These are phyloP conservation scores for Globisporangium cederbergense DNA, from an alignment of 352 stramenopile species.

Conservation along the genomic window DNA sequence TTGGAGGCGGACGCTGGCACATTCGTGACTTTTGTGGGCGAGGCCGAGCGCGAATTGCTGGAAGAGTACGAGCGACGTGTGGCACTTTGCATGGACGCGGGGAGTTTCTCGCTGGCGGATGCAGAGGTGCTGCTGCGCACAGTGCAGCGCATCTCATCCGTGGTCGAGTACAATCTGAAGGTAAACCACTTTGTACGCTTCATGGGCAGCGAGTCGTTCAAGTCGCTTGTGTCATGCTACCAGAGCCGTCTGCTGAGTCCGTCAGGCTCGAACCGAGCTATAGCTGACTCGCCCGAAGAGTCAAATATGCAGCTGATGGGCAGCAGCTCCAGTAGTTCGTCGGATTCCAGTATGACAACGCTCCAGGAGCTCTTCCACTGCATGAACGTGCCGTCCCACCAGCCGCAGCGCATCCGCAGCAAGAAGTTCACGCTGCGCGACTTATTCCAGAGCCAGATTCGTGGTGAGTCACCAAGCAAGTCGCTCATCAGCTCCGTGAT, in stretches of 20 bases:
- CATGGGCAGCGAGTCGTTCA: constrained; percentile 80
- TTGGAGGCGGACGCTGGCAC: constrained; percentile 46
- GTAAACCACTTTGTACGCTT: constrained; percentile 88
- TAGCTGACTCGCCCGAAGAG: constrained; percentile 23
- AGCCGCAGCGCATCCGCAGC: constrained; percentile 66
- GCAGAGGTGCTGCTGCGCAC: constrained; percentile 56
- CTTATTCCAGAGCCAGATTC: constrained; percentile 61
- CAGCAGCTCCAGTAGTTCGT: constrained; percentile 37
- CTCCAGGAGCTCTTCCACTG: constrained; percentile 86
- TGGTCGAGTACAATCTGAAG: constrained; percentile 75
- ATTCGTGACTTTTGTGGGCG: constrained; percentile 65
- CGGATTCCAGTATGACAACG: constrained; percentile 77
- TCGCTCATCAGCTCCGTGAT: constrained; percentile 72
- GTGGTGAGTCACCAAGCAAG: constrained; percentile 52
- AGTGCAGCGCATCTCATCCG: constrained; percentile 44
- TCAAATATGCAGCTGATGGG: constrained; percentile 5
- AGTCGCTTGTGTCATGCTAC: constrained; percentile 70
- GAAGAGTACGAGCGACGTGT: constrained; percentile 60
- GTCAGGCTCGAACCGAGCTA: constrained; percentile 26
- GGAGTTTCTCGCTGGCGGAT: constrained; percentile 65
- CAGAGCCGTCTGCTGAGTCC: constrained; percentile 73
- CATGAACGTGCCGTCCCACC: constrained; percentile 84
- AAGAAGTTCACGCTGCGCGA: constrained; percentile 69
- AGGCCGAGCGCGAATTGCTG: constrained; percentile 53
- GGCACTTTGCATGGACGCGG: constrained; percentile 49